phyloP scores from a whole-genome alignment of 257 asterid genomes.

The Petunia axillaris region DNA sequence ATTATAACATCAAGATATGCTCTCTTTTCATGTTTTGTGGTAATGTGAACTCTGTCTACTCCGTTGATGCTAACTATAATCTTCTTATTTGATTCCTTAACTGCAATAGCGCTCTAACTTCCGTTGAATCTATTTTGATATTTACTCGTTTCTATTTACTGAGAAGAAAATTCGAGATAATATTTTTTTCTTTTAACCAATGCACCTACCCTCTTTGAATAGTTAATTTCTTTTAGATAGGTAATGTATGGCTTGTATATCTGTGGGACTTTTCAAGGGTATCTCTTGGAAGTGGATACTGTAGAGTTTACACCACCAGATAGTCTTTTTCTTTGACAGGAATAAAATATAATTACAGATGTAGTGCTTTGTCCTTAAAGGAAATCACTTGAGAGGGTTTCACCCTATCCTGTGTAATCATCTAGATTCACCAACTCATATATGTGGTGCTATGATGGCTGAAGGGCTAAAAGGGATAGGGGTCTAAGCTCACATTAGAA shows the following conservation, averaged over 20 bases:
- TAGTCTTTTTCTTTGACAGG: too few species aligned
- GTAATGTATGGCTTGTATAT: too few species aligned
- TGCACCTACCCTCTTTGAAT: too few species aligned
- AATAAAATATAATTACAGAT: too few species aligned
- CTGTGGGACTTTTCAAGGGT: too few species aligned
- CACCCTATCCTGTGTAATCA: neutral
- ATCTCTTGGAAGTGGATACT: too few species aligned
- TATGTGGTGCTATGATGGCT: neutral
- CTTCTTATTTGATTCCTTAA: neutral
- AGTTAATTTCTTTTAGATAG: too few species aligned
- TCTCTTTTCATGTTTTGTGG: constrained; percentile 23
- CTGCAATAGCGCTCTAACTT: neutral
- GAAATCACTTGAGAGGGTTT: constrained; percentile 9
- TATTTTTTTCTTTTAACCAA: too few species aligned
- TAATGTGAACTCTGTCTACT: constrained; percentile 23
- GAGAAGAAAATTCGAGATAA: neutral
- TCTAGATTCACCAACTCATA: neutral
- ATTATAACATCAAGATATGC: constrained; percentile 45
- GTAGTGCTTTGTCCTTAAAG: neutral
- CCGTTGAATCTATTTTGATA: neutral
- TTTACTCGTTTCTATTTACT: too few species aligned
- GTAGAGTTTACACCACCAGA: too few species aligned
- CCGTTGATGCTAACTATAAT: neutral
- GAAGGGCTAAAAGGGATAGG: constrained; percentile 6
- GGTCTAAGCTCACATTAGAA: neutral